phyloP scores from a whole-genome alignment of 2,329 filamentous ascomycete genomes.

The Sporothrix pallida region DNA sequence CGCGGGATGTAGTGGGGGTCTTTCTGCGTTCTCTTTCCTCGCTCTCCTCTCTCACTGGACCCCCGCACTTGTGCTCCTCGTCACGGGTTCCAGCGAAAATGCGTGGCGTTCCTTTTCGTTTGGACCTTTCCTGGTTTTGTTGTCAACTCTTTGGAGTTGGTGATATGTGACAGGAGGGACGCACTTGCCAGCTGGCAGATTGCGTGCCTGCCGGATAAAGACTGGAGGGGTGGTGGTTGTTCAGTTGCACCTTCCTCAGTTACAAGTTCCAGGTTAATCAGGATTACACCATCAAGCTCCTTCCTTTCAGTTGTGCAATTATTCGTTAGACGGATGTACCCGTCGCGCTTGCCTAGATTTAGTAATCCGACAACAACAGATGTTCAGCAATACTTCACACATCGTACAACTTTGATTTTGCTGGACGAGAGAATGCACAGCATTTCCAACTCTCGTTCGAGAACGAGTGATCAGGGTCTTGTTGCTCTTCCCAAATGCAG shows the following conservation, averaged over 20 bases:
- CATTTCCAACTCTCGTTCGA: not conserved
- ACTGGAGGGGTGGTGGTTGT: not conserved
- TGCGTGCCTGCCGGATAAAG: too few species aligned
- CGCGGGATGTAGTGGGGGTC: conserved; percentile 30
- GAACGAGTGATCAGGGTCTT: not conserved
- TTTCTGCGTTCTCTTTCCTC: not conserved
- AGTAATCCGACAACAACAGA: not conserved
- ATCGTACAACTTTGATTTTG: not conserved
- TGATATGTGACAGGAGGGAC: too few species aligned
- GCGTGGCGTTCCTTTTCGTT: not conserved
- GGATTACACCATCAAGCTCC: not conserved
- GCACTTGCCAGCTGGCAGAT: too few species aligned
- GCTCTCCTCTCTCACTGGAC: not conserved
- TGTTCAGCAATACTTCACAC: not conserved
- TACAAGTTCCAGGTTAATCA: too few species aligned
- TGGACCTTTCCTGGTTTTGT: not conserved
- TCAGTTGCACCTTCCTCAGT: not conserved
- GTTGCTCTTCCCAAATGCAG: not conserved
- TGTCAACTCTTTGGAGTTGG: not conserved
- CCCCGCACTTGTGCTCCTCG: not conserved
- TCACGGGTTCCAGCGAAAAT: conserved; percentile 15
- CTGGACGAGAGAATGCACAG: not conserved
- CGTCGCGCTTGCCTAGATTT: not conserved
- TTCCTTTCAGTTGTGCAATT: not conserved
- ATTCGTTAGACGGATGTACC: not conserved